Evolutionary conservation across 129 eudicot genomes (phyloP).

Genomic region (Scalesia atractyloides): DNA sequence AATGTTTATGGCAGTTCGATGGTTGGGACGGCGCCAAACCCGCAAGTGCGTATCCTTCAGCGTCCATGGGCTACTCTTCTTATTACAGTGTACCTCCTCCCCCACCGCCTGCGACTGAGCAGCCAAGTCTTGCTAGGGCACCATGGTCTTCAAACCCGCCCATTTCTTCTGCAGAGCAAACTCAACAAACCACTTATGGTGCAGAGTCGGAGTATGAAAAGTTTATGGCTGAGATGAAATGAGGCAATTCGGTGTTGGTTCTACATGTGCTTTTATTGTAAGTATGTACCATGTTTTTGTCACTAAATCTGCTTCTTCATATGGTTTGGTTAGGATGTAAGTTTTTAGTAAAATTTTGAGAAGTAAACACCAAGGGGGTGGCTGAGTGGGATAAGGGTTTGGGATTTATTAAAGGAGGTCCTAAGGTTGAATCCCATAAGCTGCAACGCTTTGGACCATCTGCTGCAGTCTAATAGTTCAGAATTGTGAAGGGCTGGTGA

Average conservation of each 20-base stretch:
- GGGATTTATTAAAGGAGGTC: too few relatives aligned
- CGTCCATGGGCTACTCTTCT: constrained; percentile 51
- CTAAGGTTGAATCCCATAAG: too few relatives aligned
- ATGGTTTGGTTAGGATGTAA: constrained; percentile 18
- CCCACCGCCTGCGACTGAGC: constrained; percentile 62
- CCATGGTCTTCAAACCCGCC: constrained; percentile 84
- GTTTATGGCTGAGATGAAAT: constrained; percentile 93
- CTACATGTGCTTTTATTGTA: constrained; percentile 25
- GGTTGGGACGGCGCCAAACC: constrained; percentile 50
- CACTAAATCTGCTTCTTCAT: background rate
- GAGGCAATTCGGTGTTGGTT: constrained; percentile 21
- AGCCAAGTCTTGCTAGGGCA: constrained; percentile 50
- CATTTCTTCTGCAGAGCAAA: constrained; percentile 50
- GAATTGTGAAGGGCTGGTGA: too few relatives aligned
- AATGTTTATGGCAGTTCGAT: constrained; percentile 51
- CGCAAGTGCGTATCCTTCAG: constrained; percentile 54
- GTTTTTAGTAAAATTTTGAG: background rate
- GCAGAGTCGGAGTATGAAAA: constrained; percentile 79
- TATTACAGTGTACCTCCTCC: constrained; percentile 74
- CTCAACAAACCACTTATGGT: constrained; percentile 48
- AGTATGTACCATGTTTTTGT: constrained; percentile 34
- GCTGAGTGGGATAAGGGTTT: too few relatives aligned
- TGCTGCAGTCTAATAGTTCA: too few relatives aligned
- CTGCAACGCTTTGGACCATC: too few relatives aligned
- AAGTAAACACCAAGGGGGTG: background rate